Evolutionary conservation across 2,329 filamentous ascomycete genomes (phyloP).

Genomic region (Fusarium concolor): DNA sequence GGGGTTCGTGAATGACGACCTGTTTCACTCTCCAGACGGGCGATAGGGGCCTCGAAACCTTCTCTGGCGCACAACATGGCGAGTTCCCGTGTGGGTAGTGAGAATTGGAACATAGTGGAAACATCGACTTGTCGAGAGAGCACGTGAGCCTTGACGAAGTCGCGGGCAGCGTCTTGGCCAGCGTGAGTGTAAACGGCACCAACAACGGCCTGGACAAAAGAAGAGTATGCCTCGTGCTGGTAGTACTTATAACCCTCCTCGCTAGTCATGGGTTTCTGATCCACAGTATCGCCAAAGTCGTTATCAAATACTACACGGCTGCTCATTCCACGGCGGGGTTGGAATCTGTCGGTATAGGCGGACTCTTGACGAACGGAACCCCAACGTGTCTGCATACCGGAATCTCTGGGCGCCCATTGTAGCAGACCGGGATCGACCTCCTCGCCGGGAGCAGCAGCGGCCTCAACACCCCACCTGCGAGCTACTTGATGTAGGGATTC

Average conservation of each 20-base stretch:
- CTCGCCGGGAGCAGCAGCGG: conserved; percentile 84
- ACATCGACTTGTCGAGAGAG: conserved; percentile 83
- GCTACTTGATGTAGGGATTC: conserved; percentile 79
- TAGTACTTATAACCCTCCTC: conserved; percentile 69
- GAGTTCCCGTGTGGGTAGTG: conserved; percentile 85
- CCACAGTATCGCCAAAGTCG: conserved; percentile 77
- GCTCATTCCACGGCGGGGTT: conserved; percentile 74
- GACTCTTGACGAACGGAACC: conserved; percentile 65
- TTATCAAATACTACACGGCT: conserved; percentile 85
- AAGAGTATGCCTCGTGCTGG: conserved; percentile 77
- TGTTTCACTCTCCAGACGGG: conserved; percentile 89
- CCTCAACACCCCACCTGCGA: conserved; percentile 90
- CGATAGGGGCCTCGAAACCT: conserved; percentile 87
- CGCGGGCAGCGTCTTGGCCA: conserved; percentile 80
- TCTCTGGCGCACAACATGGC: conserved; percentile 86
- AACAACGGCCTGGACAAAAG: conserved; percentile 84
- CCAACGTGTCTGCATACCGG: conserved; percentile 61
- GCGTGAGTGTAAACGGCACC: conserved; percentile 89
- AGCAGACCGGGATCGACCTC: conserved; percentile 93
- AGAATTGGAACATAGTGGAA: conserved; percentile 83
- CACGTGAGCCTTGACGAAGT: conserved; percentile 87
- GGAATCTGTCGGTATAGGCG: conserved; percentile 55
- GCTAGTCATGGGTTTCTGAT: conserved; percentile 36
- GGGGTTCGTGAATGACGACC: conserved; percentile 86
- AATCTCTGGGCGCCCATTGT: conserved; percentile 73